These are phyloP conservation scores for Magnolia officinalis DNA, from an alignment of 164 flowering plant species.

Conservation along the genomic window DNA sequence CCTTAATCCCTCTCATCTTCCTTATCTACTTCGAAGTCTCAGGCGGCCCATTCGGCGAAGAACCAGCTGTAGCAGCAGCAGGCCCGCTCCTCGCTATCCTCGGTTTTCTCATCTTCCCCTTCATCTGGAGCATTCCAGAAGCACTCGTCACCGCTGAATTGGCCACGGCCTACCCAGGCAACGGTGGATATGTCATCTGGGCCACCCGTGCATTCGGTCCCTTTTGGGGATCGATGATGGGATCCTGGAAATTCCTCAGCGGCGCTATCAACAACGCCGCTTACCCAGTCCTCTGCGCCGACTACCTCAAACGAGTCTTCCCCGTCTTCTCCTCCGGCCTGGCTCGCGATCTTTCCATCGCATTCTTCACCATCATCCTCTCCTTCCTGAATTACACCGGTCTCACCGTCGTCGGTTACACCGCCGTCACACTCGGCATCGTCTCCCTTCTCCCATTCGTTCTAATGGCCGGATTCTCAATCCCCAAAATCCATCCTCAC, in stretches of 20 bases:
- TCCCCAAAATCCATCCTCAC: constrained; percentile 50
- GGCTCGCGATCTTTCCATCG: constrained; percentile 41
- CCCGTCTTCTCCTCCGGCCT: constrained; percentile 45
- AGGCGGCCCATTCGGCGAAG: constrained; percentile 88
- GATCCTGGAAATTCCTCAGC: constrained; percentile 64
- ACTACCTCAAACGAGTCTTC: constrained; percentile 53
- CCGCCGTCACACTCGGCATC: constrained; percentile 49
- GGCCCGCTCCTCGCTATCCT: constrained; percentile 74
- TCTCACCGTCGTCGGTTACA: constrained; percentile 63
- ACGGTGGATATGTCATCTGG: constrained; percentile 88
- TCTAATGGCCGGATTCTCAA: constrained; percentile 53
- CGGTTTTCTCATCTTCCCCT: constrained; percentile 85
- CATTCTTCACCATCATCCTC: constrained; percentile 39
- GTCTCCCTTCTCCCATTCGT: constrained; percentile 67
- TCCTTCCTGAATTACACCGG: constrained; percentile 73
- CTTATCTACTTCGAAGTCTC: constrained; percentile 89
- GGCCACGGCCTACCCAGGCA: constrained; percentile 73
- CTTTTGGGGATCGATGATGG: constrained; percentile 80
- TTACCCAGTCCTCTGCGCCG: constrained; percentile 66
- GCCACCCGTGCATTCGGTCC: constrained; percentile 76
- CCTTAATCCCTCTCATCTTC: constrained; percentile 71
- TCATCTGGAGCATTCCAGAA: constrained; percentile 86
- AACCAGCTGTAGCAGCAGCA: constrained; percentile 74
- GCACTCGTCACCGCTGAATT: constrained; percentile 90
- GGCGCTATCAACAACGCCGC: constrained; percentile 81